phyloP scores from a whole-genome alignment of 495 filamentous ascomycete genomes.

The Aspergillus carlsbadensis region DNA sequence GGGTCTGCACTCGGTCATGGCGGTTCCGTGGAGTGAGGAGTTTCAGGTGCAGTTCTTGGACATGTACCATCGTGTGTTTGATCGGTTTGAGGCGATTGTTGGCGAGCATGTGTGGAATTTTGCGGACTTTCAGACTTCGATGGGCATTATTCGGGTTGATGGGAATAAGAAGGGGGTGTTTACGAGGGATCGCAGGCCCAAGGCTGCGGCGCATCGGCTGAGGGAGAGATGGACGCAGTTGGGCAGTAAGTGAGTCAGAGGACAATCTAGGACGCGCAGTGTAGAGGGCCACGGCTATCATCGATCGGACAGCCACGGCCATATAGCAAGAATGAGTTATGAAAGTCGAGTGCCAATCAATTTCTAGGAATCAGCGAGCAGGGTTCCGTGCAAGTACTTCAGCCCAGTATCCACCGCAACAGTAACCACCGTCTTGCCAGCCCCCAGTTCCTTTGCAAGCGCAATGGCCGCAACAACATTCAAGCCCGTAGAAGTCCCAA shows the following conservation, averaged over 20 bases:
- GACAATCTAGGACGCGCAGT: too few relatives aligned
- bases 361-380: slow-evolving; percentile 30
- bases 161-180: slow-evolving; percentile 5
- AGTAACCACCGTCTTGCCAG: slow-evolving; percentile 16
- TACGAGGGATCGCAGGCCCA: slow-evolving; percentile 1
- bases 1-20: neutral
- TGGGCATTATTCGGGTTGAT: neutral
- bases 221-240: neutral
- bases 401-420: slow-evolving; percentile 17
- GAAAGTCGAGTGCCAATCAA: too few relatives aligned
- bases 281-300: too few relatives aligned
- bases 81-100: neutral
- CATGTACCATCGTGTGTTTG: neutral
- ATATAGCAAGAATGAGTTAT: too few relatives aligned
- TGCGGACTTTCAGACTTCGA: neutral
- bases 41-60: neutral
- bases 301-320: too few relatives aligned
- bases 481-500: slow-evolving; percentile 17
- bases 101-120: slow-evolving; percentile 7
- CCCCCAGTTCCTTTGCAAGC: slow-evolving; percentile 14
- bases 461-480: slow-evolving; percentile 18
- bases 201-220: neutral
- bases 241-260: neutral
- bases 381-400: slow-evolving; percentile 57
- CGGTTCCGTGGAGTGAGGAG: slow-evolving; percentile 1